A percentile compares a stretch with the other conserved stretches of the same genome.
Conservation (phyloP, 1,139 yeast genomes). For the Magnusiomyces magnusii region DNA sequence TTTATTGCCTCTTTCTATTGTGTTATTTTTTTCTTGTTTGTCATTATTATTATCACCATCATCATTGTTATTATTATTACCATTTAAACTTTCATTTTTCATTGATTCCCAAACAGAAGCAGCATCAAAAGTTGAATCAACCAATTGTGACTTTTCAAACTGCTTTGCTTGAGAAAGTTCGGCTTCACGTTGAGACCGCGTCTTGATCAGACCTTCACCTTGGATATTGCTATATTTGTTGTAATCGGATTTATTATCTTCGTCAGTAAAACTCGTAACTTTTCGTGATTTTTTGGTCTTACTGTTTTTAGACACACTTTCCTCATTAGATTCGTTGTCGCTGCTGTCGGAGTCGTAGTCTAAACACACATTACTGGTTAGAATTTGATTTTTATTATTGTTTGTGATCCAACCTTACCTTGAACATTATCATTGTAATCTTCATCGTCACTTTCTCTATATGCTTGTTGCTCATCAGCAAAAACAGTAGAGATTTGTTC, state of each 20-base stretch:
- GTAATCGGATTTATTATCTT: conserved; percentile 30
- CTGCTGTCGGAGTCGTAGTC: conserved; percentile 17
- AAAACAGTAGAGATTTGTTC: not conserved
- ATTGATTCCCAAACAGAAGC: conserved; percentile 49
- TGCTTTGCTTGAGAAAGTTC: conserved; percentile 33
- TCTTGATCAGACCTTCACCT: conserved; percentile 46
- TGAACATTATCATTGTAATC: conserved; percentile 37
- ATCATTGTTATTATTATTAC: no score
- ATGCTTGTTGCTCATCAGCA: conserved; percentile 32
- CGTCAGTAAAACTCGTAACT: conserved; percentile 7
- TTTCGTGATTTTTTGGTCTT: conserved; percentile 2
- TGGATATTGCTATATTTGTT: conserved; percentile 40
- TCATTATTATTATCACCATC: no score
- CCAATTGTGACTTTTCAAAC: conserved; percentile 21
- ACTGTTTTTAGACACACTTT: conserved; percentile 3
- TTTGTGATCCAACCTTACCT: no score
- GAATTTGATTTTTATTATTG: no score
- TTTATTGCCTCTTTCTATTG: not conserved
- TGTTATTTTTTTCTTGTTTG: no score
- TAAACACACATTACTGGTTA: not conserved
- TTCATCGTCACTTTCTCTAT: conserved; percentile 58
- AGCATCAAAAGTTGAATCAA: conserved; percentile 35
- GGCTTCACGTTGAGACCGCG: conserved; percentile 45
- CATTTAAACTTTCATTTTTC: conserved; percentile 26
- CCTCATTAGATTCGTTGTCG: conserved; percentile 19